A percentile compares a stretch with the other conserved stretches of the same genome.
Conservation (phyloP, 768 basidiomycete species). For the Kwoniella botswanensis region DNA sequence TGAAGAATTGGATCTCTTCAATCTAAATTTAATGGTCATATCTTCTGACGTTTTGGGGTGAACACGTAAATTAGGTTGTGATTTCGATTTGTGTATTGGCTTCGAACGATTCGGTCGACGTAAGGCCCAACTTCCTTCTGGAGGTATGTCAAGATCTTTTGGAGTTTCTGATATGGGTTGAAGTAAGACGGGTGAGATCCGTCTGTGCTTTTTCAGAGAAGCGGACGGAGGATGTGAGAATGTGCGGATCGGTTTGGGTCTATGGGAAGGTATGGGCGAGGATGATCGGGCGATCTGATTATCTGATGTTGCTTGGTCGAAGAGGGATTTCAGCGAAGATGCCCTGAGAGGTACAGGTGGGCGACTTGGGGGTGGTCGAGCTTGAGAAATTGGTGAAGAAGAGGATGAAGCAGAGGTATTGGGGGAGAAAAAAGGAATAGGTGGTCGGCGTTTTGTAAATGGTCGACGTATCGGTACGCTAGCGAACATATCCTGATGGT, state of each 20-base stretch:
- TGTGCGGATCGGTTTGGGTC: constrained; percentile 10
- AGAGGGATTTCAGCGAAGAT: constrained; percentile 9
- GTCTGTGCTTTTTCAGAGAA: constrained; percentile 10
- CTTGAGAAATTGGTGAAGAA: background rate
- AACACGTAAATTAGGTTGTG: constrained; percentile 7
- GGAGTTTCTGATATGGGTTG: constrained; percentile 21
- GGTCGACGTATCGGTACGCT: constrained; percentile 12
- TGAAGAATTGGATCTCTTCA: constrained; percentile 13
- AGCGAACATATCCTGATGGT: background rate
- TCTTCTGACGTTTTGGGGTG: background rate
- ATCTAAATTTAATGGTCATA: constrained; percentile 20
- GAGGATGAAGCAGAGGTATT: background rate
- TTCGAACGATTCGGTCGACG: background rate
- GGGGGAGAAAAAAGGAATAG: constrained; percentile 4
- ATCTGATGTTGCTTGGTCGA: background rate
- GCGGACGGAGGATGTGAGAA: constrained; percentile 15
- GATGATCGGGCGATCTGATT: background rate
- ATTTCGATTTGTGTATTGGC: background rate
- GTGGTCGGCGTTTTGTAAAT: constrained; percentile 7
- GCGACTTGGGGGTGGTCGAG: constrained; percentile 2
- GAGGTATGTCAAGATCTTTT: constrained; percentile 16
- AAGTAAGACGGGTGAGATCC: constrained; percentile 13
- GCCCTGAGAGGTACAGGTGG: constrained; percentile 1
- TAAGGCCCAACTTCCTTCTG: constrained; percentile 18
- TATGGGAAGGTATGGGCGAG: background rate